These are phyloP conservation scores for Ascocoryne sarcoides DNA, from an alignment of 2,329 filamentous ascomycete species.

Conservation along the genomic window DNA sequence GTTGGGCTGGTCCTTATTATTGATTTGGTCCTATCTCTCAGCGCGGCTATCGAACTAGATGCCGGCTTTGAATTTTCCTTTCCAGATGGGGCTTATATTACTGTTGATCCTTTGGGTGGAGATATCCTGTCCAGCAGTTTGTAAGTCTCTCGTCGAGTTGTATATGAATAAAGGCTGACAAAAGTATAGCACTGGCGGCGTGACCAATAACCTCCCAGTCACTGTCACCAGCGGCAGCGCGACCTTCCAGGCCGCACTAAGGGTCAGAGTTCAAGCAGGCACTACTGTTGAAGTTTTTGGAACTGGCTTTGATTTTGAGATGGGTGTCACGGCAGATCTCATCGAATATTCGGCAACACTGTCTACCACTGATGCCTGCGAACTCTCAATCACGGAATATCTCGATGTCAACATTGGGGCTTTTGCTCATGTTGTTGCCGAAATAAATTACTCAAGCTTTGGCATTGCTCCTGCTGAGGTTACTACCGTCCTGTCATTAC, in stretches of 20 bases:
- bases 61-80: slow-evolving; percentile 21
- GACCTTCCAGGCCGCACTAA: slow-evolving; percentile 17
- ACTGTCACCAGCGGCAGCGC: slow-evolving; percentile 14
- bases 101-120: slow-evolving; percentile 18
- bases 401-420: slow-evolving; percentile 18
- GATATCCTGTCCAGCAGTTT: slow-evolving; percentile 16
- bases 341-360: slow-evolving; percentile 17
- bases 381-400: slow-evolving; percentile 10
- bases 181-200: slow-evolving; percentile 7
- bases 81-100: slow-evolving; percentile 17
- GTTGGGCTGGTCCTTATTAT: slow-evolving; percentile 17
- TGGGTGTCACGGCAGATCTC: slow-evolving; percentile 17
- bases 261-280: slow-evolving; percentile 17
- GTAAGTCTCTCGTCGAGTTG: slow-evolving; percentile 5
- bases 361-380: slow-evolving; percentile 7
- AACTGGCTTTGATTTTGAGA: slow-evolving; percentile 16
- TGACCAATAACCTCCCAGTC: slow-evolving; percentile 15
- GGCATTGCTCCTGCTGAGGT: slow-evolving; percentile 11
- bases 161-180: slow-evolving; percentile 3
- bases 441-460: slow-evolving; percentile 15
- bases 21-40: slow-evolving; percentile 18
- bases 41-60: slow-evolving; percentile 14
- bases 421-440: slow-evolving; percentile 14
- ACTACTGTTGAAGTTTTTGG: slow-evolving; percentile 16
- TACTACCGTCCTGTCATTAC: slow-evolving; percentile 9